These are phyloP conservation scores for Aspergillus japonicus DNA, from an alignment of 2,329 filamentous ascomycete species.

Conservation along the genomic window DNA sequence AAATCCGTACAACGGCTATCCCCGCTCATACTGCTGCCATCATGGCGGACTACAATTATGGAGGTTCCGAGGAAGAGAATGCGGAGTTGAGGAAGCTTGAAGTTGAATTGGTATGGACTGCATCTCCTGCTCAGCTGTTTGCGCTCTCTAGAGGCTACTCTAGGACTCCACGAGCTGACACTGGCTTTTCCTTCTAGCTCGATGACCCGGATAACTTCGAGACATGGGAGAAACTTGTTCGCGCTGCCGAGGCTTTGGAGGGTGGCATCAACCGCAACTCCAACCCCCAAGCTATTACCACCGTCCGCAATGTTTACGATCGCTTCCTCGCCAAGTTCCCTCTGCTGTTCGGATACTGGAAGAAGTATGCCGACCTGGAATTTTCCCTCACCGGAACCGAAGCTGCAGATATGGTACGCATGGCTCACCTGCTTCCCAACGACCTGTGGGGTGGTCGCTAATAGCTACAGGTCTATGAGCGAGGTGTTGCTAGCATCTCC, in stretches of 20 bases:
- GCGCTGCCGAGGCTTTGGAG: conserved; percentile 78
- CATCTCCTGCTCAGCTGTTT: neutral
- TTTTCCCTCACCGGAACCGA: conserved; percentile 97
- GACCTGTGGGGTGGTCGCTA: conserved; percentile 5
- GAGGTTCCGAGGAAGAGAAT: conserved; percentile 76
- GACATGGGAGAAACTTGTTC: conserved; percentile 88
- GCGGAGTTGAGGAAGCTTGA: conserved; percentile 77
- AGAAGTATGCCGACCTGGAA: conserved; percentile 97
- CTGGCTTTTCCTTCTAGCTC: conserved; percentile 40
- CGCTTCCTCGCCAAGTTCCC: conserved; percentile 92
- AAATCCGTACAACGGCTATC: neutral
- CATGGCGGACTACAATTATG: conserved; percentile 74
- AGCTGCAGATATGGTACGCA: conserved; percentile 86
- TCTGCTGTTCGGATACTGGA: conserved; percentile 97
- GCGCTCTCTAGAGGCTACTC: conserved; percentile 18
- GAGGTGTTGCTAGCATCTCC: conserved; percentile 87
- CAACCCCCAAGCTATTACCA: conserved; percentile 85
- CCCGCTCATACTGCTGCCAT: conserved; percentile 15
- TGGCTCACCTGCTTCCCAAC: neutral
- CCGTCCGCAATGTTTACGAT: conserved; percentile 85
- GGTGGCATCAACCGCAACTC: conserved; percentile 96
- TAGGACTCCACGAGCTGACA: conserved; percentile 7
- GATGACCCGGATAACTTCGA: conserved; percentile 88
- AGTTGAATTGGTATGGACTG: conserved; percentile 66
- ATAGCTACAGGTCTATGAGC: conserved; percentile 75